Base-by-base conservation (phyloP, 805 yeast genomes). In the Myxozyma sirexii region DNA sequence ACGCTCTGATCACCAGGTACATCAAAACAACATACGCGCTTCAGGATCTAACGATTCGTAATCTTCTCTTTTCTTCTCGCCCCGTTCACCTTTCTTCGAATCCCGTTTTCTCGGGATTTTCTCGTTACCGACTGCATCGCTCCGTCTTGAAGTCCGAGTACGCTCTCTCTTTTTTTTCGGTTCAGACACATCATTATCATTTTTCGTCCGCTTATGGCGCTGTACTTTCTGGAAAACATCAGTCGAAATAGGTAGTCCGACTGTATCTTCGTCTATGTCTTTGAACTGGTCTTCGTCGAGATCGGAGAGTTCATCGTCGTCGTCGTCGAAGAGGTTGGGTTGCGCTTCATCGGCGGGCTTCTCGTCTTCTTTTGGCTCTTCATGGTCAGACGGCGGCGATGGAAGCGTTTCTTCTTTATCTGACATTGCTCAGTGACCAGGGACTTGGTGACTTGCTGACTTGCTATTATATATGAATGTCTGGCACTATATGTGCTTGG, bases 201-300 rank as follows among this genome's bases (percentile, higher is more conserved):
- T 66, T 38, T 53, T 47, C 27, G 63, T 54, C 37, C 69, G 67
- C 60, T 71, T 72, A 64, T 77, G 80, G 8, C 75, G 60, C 57
- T 69, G 69, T 41, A 76, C 63, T 54, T 74, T 72, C 39, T 48
- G 53, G 68, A 70, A 72, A 23, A 76, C 78, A 44, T 74, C 75
- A 47, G 75, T 79, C 47, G 77, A 79, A 44, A 72, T 69, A 17
- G 68, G 72, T 31, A 64, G 55, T 26, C 67, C 73, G 24, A 59
- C 55, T 8, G 63, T 66, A 10, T 63, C 73, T 41, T 58, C 72
- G 17, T 69, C 74, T 41, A 69, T 69, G 33, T 72, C 71, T 42
- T 71, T 70, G 43, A 71, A 62, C 47, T 70, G 71, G 12, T 76
- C 77, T 49, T 75, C 78, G 57, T 74, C 79, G 43, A 76, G 65